phyloP scores from a whole-genome alignment of 768 basidiomycete genomes.

The Lactifluus rugatus region DNA sequence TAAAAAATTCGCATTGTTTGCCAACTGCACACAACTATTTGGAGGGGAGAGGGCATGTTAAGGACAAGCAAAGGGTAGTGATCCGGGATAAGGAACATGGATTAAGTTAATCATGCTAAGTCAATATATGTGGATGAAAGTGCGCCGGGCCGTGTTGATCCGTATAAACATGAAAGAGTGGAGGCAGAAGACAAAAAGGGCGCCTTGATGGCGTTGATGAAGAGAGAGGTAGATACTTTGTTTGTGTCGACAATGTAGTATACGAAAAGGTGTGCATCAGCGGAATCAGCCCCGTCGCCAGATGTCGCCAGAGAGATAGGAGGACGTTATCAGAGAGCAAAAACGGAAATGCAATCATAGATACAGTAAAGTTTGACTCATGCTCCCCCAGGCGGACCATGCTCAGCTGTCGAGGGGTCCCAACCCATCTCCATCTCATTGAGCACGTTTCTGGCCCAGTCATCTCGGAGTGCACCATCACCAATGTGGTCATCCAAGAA shows the following conservation, averaged over 20 bases:
- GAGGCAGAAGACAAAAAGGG: neutral
- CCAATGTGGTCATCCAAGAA: slow-evolving; percentile 29
- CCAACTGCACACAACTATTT: neutral
- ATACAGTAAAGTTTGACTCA: neutral
- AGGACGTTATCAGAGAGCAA: neutral
- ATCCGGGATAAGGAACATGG: slow-evolving; percentile 9
- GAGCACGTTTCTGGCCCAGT: slow-evolving; percentile 70
- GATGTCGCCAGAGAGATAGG: neutral
- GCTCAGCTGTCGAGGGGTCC: slow-evolving; percentile 10
- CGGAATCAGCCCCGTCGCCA: neutral
- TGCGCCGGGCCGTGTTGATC: slow-evolving; percentile 13
- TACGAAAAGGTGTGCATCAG: neutral
- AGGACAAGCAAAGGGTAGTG: neutral
- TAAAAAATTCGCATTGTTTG: neutral
- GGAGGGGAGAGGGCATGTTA: neutral
- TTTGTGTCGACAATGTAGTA: neutral
- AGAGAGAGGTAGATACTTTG: neutral
- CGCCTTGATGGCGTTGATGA: neutral
- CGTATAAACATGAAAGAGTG: slow-evolving; percentile 8
- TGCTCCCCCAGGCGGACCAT: neutral
- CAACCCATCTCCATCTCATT: slow-evolving; percentile 40
- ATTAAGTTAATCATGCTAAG: slow-evolving; percentile 14
- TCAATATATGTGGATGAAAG: slow-evolving; percentile 10
- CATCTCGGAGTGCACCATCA: slow-evolving; percentile 31
- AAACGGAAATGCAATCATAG: neutral